Base-by-base conservation (phyloP, 139 green algal genomes). In the Coelastrella sp. region DNA sequence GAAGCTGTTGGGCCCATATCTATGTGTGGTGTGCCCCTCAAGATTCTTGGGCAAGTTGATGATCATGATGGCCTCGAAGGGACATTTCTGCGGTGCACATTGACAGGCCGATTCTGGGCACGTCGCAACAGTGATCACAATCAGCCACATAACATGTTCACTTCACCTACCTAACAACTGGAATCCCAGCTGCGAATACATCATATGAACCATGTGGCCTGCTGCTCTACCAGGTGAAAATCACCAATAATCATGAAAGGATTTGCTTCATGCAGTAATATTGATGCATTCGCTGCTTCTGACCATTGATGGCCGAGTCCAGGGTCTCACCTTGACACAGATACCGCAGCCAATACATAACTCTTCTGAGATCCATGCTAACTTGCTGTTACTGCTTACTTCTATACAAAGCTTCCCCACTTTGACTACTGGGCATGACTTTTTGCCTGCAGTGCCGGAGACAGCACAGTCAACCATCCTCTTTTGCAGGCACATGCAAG, bases 311-410 rank as follows among this genome's bases (percentile, higher is more conserved):
- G n/a, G n/a, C n/a, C n/a, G n/a, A n/a, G n/a, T n/a, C n/a, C n/a
- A 32, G 21, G 34, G 34, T 32, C 82, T 34, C 68, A 97, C 96
- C 93, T 99, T 99, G 50, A 99, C 97, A 84, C 97, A 99, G 84
- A 99, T 99, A 92, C 97, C 97, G 88, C 97, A 99, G 50, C 97
- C 97, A 81, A 99, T 99, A 89, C 97, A 99, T n/a, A 99, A 93
- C 86, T 99, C 96, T 88, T 99, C 97, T 8, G 94, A 98, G 79
- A 99, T 98, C 89, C 89, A 98, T 32, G 97, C 96, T 30, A 98
- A 90, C 88, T 99, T 99, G 69, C 90, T 95, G 75, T 69, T 94
- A 34, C 94, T 89, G 23, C 83, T 85, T 5, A 99, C 97, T 88
- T 99, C 97, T 72, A 99, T 95, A 84, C 97, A 99, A 9, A 99